Percentiles rank a stretch among this genome's conserved stretches.
phyloP scores from a whole-genome alignment of 441 rosid genomes.

The Hura crepitans region DNA sequence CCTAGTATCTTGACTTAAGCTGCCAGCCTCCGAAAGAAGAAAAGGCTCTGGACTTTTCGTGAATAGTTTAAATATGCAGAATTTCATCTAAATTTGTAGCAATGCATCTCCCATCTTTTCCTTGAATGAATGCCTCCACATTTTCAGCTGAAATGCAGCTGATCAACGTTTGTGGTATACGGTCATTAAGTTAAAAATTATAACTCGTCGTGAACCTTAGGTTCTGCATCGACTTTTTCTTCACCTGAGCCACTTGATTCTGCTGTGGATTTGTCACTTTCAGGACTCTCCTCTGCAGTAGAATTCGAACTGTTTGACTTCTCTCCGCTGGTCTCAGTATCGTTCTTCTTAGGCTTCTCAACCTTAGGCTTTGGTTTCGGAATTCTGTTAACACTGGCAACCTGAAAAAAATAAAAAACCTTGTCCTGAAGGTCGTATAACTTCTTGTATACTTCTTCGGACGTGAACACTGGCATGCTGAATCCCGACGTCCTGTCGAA shows the following conservation, averaged over 20 bases:
- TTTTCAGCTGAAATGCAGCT: constrained; percentile 10
- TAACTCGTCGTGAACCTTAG: constrained; percentile 62
- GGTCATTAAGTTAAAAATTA: constrained; percentile 25
- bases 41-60: neutral
- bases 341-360: constrained; percentile 60
- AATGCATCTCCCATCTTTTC: neutral
- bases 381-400: constrained; percentile 36
- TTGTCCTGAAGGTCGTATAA: constrained; percentile 62
- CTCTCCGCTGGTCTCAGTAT: constrained; percentile 39
- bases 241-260: constrained; percentile 30
- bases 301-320: constrained; percentile 28
- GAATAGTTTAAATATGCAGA: neutral
- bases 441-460: constrained; percentile 68
- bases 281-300: constrained; percentile 32
- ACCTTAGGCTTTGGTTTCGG: constrained; percentile 91
- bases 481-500: constrained; percentile 49
- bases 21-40: neutral
- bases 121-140: neutral
- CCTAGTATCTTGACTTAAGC: neutral
- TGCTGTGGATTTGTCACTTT: constrained; percentile 31
- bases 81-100: neutral
- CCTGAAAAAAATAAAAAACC: constrained; percentile 37
- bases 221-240: constrained; percentile 28
- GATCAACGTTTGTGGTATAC: neutral
- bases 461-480: constrained; percentile 65